Evolutionary conservation across 257 asterid genomes (phyloP).

Genomic region (Primulina eburnea): DNA sequence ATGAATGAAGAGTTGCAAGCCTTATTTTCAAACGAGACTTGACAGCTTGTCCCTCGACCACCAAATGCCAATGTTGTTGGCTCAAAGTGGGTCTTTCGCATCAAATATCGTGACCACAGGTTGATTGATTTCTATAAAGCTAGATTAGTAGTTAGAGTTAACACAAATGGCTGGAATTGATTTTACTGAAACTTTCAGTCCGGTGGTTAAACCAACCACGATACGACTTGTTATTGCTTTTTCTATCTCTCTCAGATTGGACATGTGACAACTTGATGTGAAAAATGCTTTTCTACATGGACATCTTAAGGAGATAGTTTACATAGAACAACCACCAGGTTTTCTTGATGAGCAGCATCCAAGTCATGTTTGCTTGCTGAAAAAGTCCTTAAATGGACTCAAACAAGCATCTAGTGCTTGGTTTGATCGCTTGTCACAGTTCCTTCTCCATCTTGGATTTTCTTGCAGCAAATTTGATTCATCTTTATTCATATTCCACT

Average conservation of each 20-base stretch:
- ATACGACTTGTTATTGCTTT: too few relatives aligned
- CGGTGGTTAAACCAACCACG: too few relatives aligned
- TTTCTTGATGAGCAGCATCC: neutral
- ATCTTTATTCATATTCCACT: neutral
- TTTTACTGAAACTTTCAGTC: too few relatives aligned
- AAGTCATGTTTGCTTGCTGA: neutral
- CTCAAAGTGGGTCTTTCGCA: too few relatives aligned
- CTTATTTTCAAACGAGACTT: too few relatives aligned
- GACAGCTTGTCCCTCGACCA: too few relatives aligned
- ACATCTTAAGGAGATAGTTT: neutral
- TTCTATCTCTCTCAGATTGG: neutral
- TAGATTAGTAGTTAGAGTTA: too few relatives aligned
- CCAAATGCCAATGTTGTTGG: too few relatives aligned
- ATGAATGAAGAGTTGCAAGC: neutral
- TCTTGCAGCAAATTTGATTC: neutral
- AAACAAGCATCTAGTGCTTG: constrained; percentile 18
- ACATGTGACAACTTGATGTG: neutral
- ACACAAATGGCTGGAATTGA: too few relatives aligned
- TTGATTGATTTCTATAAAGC: neutral
- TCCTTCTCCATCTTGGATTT: neutral
- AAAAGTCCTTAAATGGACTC: constrained; percentile 10
- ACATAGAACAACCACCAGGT: neutral
- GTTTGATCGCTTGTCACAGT: neutral
- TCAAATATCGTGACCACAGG: neutral
- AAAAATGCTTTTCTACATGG: constrained; percentile 4